A percentile compares a stretch with the other conserved stretches of the same genome.
Conservation (phyloP, 257 asterid species). For the Primulina huaijiensis region DNA sequence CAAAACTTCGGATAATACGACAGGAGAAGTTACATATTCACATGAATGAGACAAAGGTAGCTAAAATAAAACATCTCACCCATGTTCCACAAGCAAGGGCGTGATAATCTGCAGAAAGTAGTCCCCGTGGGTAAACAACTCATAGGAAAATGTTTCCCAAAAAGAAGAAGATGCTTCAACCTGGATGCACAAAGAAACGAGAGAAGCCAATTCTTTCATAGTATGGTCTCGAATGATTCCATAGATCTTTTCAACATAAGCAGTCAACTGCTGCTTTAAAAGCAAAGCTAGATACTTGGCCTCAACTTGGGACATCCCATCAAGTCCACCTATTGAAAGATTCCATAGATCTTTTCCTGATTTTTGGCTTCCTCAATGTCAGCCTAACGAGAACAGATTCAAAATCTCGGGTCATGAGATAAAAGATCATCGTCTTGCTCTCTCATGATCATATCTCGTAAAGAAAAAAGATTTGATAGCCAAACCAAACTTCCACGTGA, state of each 20-base stretch:
- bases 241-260: conserved; percentile 79
- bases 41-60: background rate
- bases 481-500: conserved; percentile 9
- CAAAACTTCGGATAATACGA: background rate
- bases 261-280: conserved; percentile 25
- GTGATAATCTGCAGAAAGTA: background rate
- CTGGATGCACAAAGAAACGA: conserved; percentile 42
- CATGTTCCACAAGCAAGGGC: background rate
- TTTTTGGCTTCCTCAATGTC: conserved; percentile 58
- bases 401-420: conserved; percentile 18
- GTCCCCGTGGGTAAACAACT: background rate
- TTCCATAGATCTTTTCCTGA: too few relatives aligned
- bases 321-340: background rate
- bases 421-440: conserved; percentile 7
- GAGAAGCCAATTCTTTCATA: conserved; percentile 57
- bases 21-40: background rate
- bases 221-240: conserved; percentile 78
- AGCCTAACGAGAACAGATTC: conserved; percentile 25
- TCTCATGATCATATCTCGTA: background rate
- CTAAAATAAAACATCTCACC: background rate
- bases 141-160: background rate
- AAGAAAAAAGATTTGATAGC: background rate
- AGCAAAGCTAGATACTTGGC: background rate
- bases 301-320: background rate
- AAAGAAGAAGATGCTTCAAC: background rate